phyloP scores from a whole-genome alignment of 495 filamentous ascomycete genomes.

The Elasticomyces elasticus region DNA sequence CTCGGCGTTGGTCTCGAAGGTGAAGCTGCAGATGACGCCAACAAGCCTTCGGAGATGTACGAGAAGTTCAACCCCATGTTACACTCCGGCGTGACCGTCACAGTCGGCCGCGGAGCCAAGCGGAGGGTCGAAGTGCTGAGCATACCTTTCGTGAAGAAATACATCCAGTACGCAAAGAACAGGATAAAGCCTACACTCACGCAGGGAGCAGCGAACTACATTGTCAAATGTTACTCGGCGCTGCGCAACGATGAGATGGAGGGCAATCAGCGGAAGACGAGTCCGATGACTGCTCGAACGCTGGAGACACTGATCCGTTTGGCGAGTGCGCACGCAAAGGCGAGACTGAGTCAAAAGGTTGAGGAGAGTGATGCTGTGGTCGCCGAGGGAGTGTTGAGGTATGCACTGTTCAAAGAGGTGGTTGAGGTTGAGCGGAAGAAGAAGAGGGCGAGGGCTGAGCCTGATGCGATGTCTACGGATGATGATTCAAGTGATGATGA shows the following conservation, averaged over 20 bases:
- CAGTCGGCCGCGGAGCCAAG: slow-evolving; percentile 56
- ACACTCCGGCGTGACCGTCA: slow-evolving; percentile 78
- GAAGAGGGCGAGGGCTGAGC: slow-evolving; percentile 30
- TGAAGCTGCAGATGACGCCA: slow-evolving; percentile 58
- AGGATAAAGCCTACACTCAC: slow-evolving; percentile 85
- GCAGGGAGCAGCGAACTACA: slow-evolving; percentile 84
- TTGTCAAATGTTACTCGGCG: slow-evolving; percentile 84
- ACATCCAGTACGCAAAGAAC: slow-evolving; percentile 95
- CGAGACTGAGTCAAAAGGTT: slow-evolving; percentile 81
- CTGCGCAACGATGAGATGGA: slow-evolving; percentile 94
- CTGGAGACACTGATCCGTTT: slow-evolving; percentile 96
- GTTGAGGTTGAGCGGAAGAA: slow-evolving; percentile 73
- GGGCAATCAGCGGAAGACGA: slow-evolving; percentile 85
- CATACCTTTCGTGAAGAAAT: slow-evolving; percentile 99
- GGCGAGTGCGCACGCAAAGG: slow-evolving; percentile 91
- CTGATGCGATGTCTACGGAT: slow-evolving; percentile 32
- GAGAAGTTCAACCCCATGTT: slow-evolving; percentile 96
- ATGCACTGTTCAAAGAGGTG: slow-evolving; percentile 97
- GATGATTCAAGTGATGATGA: slow-evolving; percentile 36
- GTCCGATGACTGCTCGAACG: slow-evolving; percentile 92
- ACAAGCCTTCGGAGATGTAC: slow-evolving; percentile 74
- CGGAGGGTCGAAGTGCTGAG: slow-evolving; percentile 85
- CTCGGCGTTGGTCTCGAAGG: slow-evolving; percentile 82
- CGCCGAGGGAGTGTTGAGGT: slow-evolving; percentile 83
- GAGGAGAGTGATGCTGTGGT: slow-evolving; percentile 82